A percentile compares a stretch with the other conserved stretches of the same genome.
Conservation (phyloP, 1,139 yeast genomes). For the Saccharomyces hybrid region DNA sequence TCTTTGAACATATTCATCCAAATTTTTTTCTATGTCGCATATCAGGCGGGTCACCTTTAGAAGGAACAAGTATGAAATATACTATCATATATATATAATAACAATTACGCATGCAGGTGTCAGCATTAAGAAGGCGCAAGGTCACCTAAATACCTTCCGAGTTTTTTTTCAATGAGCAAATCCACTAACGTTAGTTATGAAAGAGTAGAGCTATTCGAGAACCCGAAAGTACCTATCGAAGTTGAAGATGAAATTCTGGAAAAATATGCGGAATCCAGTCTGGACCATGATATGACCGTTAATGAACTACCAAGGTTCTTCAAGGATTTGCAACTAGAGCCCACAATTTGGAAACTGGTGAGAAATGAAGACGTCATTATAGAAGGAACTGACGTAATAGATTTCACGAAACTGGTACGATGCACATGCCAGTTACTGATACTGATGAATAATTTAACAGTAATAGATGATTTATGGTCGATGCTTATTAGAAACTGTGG, state of each 20-base stretch:
- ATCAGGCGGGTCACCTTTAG: not conserved
- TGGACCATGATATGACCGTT: slow-evolving; percentile 33
- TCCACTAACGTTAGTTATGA: slow-evolving; percentile 11
- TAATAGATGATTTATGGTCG: slow-evolving; percentile 37
- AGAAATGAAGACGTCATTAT: slow-evolving; percentile 25
- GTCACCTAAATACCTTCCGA: too few species aligned
- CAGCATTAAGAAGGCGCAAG: not conserved
- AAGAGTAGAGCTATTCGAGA: slow-evolving; percentile 27
- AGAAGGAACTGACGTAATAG: slow-evolving; percentile 37
- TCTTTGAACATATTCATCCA: not conserved
- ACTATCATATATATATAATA: not conserved
- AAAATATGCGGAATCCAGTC: slow-evolving; percentile 34
- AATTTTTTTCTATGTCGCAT: not conserved
- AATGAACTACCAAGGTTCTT: slow-evolving; percentile 28
- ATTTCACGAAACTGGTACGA: slow-evolving; percentile 39
- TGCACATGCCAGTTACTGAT: slow-evolving; percentile 36
- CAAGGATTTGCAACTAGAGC: slow-evolving; percentile 31
- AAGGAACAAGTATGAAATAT: not conserved
- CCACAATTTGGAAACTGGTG: slow-evolving; percentile 19
- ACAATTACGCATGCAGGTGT: not conserved
- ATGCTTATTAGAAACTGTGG: slow-evolving; percentile 30
- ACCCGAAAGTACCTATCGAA: slow-evolving; percentile 34
- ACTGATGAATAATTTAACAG: slow-evolving; percentile 33
- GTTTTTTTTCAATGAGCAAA: slow-evolving; percentile 2
- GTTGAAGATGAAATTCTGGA: slow-evolving; percentile 38